A percentile compares a stretch with the other conserved stretches of the same genome.
phyloP scores from a whole-genome alignment of 2,329 filamentous ascomycete species.

The Celoporthe dispersa region DNA sequence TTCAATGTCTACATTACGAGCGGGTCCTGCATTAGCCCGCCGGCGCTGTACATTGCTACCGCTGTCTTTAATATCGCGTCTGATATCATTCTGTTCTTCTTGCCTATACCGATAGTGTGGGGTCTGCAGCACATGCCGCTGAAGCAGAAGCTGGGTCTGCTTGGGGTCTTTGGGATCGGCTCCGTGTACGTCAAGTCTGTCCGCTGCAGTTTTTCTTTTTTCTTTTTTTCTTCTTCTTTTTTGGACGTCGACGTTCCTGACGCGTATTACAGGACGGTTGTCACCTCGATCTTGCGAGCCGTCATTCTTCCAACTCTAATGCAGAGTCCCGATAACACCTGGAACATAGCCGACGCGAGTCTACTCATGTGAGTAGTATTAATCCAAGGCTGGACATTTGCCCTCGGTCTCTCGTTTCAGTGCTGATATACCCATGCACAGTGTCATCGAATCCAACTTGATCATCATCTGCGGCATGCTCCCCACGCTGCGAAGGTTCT shows the following conservation, averaged over 20 bases:
- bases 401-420: no score
- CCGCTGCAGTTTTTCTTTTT: rapidly evolving
- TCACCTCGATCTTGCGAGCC: slow-evolving; percentile 40
- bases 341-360: slow-evolving; percentile 36
- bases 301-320: slow-evolving; percentile 37
- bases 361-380: slow-evolving; percentile 19
- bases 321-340: slow-evolving; percentile 36
- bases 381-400: no score
- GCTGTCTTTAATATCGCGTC: slow-evolving; percentile 52
- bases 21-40: slow-evolving; percentile 49
- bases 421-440: slow-evolving; percentile 33
- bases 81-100: slow-evolving; percentile 50
- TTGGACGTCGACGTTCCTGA: background rate
- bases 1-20: slow-evolving; percentile 39
- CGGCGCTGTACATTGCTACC: slow-evolving; percentile 54
- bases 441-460: slow-evolving; percentile 45
- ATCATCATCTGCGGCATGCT: slow-evolving; percentile 47
- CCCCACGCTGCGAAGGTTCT: slow-evolving; percentile 46
- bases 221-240: rapidly evolving
- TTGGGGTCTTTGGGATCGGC: slow-evolving; percentile 45
- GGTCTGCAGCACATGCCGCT: slow-evolving; percentile 47
- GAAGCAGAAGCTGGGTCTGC: slow-evolving; percentile 51
- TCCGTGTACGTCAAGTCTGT: slow-evolving; percentile 11
- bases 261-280: slow-evolving; percentile 43
- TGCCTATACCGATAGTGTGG: slow-evolving; percentile 52